A percentile compares a stretch with the other conserved stretches of the same genome.
Conservation (phyloP, 805 yeast species). For the Saccharomycopsis amapae region DNA sequence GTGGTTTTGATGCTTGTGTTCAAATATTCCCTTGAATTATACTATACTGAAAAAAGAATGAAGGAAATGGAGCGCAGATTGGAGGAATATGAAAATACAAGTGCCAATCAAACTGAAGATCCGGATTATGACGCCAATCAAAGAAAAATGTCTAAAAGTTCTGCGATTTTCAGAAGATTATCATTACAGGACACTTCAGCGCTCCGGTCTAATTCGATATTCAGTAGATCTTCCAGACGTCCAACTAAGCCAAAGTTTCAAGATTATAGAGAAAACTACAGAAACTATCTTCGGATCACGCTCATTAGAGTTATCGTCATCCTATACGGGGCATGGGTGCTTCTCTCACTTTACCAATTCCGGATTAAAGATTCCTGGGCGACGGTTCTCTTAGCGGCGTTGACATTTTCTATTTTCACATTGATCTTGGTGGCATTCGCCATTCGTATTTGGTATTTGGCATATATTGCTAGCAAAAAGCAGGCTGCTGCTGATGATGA, state of each 20-base stretch:
- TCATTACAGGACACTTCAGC: background rate
- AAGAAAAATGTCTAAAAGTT: background rate
- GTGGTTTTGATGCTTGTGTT: slow-evolving; percentile 23
- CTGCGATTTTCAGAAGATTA: background rate
- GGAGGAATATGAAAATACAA: slow-evolving; percentile 15
- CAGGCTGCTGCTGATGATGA: background rate
- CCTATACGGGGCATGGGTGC: slow-evolving; percentile 30
- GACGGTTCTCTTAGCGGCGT: slow-evolving; percentile 26
- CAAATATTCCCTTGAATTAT: slow-evolving; percentile 25
- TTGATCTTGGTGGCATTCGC: slow-evolving; percentile 24
- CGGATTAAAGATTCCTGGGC: slow-evolving; percentile 29
- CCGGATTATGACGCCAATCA: slow-evolving; percentile 14
- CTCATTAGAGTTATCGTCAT: slow-evolving; percentile 26
- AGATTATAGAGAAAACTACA: slow-evolving; percentile 25
- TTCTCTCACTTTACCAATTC: slow-evolving; percentile 28
- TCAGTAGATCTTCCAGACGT: background rate
- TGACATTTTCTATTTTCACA: slow-evolving; percentile 26
- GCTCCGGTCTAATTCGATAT: background rate
- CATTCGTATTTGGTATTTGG: slow-evolving; percentile 25
- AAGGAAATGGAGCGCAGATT: slow-evolving; percentile 4
- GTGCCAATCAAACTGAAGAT: slow-evolving; percentile 7
- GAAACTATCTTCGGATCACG: slow-evolving; percentile 23
- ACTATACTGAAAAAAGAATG: slow-evolving; percentile 18
- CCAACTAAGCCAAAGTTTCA: slow-evolving; percentile 20
- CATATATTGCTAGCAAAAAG: slow-evolving; percentile 23